These are phyloP conservation scores for Phytophthora rubi DNA, from an alignment of 352 stramenopile genomes.

Conservation along the genomic window DNA sequence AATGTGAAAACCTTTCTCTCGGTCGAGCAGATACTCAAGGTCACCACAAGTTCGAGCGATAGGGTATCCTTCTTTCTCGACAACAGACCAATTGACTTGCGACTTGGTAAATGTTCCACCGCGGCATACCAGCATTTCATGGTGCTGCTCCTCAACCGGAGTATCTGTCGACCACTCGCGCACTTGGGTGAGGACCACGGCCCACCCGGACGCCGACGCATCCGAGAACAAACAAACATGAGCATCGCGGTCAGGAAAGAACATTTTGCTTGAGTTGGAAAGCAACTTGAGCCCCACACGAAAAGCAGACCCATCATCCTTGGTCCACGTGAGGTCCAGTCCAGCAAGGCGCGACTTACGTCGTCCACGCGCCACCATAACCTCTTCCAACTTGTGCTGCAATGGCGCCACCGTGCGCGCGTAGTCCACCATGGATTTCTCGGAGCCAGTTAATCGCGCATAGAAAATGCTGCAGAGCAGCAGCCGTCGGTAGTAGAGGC, in stretches of 20 bases:
- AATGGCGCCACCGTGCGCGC: background rate
- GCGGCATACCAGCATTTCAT: constrained; percentile 3
- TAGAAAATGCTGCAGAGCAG: background rate
- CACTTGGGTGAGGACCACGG: background rate
- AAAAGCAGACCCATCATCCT: background rate
- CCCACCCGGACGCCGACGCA: too few relatives aligned
- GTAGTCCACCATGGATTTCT: background rate
- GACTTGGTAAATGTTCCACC: constrained; percentile 2
- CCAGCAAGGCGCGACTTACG: background rate
- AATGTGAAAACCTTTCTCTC: constrained; percentile 11
- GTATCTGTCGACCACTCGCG: background rate
- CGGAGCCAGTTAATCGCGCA: background rate
- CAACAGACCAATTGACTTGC: background rate
- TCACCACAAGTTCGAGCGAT: background rate
- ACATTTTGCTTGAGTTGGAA: background rate
- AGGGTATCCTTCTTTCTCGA: constrained; percentile 10
- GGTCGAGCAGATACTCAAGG: background rate
- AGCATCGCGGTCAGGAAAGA: too few relatives aligned
- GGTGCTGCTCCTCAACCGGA: constrained; percentile 4
- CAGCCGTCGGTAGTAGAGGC: background rate
- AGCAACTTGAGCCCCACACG: background rate
- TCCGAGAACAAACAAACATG: too few relatives aligned
- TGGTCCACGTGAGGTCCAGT: background rate
- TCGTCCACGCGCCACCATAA: background rate
- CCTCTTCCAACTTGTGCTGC: background rate